phyloP scores from a whole-genome alignment of 2,329 filamentous ascomycete species.

The Trichoderma polysporum region DNA sequence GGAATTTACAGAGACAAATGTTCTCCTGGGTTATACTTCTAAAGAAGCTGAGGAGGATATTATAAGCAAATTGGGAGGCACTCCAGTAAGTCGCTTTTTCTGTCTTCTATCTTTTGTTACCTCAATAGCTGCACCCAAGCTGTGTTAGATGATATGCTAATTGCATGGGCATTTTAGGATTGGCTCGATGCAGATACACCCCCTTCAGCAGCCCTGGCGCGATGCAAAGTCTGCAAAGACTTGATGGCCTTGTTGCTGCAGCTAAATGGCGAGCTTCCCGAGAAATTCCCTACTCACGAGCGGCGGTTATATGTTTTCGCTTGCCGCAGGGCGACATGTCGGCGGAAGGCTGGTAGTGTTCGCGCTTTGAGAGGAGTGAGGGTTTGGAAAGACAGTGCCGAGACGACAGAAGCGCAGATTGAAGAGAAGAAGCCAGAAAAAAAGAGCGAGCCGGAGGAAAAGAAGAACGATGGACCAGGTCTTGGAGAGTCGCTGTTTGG shows the following conservation, averaged over 20 bases:
- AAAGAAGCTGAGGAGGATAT: slow-evolving; percentile 76
- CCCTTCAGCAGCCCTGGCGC: slow-evolving; percentile 74
- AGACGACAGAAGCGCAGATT: slow-evolving; percentile 32
- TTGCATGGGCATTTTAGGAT: slow-evolving; percentile 53
- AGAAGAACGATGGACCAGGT: slow-evolving; percentile 40
- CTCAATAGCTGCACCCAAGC: not conserved
- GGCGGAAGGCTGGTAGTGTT: slow-evolving; percentile 78
- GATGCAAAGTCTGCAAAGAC: slow-evolving; percentile 83
- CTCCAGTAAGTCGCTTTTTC: slow-evolving; percentile 61
- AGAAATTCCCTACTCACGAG: slow-evolving; percentile 82
- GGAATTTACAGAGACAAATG: slow-evolving; percentile 76
- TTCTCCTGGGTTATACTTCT: slow-evolving; percentile 85
- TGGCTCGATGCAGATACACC: slow-evolving; percentile 75
- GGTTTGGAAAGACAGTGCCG: slow-evolving; percentile 45
- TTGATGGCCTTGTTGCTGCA: slow-evolving; percentile 84
- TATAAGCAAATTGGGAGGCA: slow-evolving; percentile 84
- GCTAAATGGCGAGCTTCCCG: slow-evolving; percentile 85
- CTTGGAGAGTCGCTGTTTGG: slow-evolving; percentile 72
- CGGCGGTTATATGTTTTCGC: slow-evolving; percentile 83
- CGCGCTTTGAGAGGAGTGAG: slow-evolving; percentile 70
- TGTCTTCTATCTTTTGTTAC: not conserved
- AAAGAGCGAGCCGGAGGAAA: slow-evolving; percentile 35
- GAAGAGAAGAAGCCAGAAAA: slow-evolving; percentile 35
- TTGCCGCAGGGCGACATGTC: slow-evolving; percentile 75
- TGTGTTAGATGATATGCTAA: not conserved